Percentiles rank a stretch among this genome's conserved stretches.
Conservation (phyloP, 805 yeast species). For the Candida yuanshanica region DNA sequence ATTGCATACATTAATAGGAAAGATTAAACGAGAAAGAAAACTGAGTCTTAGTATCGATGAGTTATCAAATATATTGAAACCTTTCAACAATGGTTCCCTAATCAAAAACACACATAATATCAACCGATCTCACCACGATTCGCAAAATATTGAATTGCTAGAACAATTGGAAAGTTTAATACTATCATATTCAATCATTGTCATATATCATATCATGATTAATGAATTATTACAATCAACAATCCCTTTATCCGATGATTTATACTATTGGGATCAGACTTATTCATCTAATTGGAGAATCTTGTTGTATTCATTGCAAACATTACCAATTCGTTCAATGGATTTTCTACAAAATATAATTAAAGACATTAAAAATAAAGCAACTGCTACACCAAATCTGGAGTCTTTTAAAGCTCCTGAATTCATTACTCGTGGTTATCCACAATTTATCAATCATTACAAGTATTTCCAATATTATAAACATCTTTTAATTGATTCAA, state of each 20-base stretch:
- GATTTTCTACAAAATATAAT: constrained; percentile 15
- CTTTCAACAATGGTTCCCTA: constrained; percentile 8
- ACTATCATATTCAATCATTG: constrained; percentile 26
- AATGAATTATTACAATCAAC: constrained; percentile 34
- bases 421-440: constrained; percentile 5
- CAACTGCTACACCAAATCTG: constrained; percentile 9
- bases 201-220: constrained; percentile 29
- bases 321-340: constrained; percentile 25
- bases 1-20: not conserved
- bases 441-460: constrained; percentile 8
- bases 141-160: constrained; percentile 11
- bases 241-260: constrained; percentile 35
- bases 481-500: constrained; percentile 8
- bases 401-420: constrained; percentile 7
- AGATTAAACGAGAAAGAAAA: not conserved
- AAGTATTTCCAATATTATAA: constrained; percentile 10
- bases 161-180: constrained; percentile 24
- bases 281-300: constrained; percentile 28
- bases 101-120: not conserved
- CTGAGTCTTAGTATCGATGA: not conserved
- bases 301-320: constrained; percentile 36
- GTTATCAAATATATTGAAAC: not conserved
- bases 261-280: constrained; percentile 41
- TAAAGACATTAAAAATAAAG: constrained; percentile 23
- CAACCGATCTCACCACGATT: no score